Evolutionary conservation across 305 asterid species (phyloP), one percentile per base, ranked within the genome.

Genomic region (Fraxinus sp.): DNA sequence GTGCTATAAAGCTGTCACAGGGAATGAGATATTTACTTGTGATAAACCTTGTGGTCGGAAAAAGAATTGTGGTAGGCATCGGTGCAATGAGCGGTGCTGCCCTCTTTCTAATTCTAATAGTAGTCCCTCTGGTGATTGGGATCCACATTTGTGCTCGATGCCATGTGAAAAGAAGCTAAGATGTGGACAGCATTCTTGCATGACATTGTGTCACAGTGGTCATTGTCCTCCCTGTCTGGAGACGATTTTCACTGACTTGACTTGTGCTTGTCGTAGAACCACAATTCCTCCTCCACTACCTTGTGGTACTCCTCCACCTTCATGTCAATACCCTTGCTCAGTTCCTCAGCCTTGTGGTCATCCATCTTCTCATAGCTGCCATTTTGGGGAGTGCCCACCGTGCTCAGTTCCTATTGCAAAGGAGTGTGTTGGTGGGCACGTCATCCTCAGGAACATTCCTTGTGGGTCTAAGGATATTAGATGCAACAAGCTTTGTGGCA

Each of bases 161-260:
- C 97, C 97, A 4, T 95, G 99, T 76, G 98, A 91, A 87, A 95
- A 95, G 90, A 95, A 92, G 91, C 91, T 95, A 73, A 89, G 99
- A 82, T 95, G 99, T 74, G 98, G 99, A 66, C 98, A 95, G 83
- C 99, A 95, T 86, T 91, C 98, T 73, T 95, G 99, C 83, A 85
- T 73, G 20, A 91, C 94, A 22, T 89, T 93, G 24, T 95, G 99
- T 86, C 99, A 95, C 88, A 93, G 97, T 72, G 99, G 99, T 70
- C 98, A 95, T 83, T 95, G 99, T 78, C 99, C 99, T 84, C 97
- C 99, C 46, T 95, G 99, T 83, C 87, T 94, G 68, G 95, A 93
- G 86, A 94, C 98, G 13, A 93, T 92, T 82, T 95, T 95, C 80
- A 89, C 93, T 0, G 98, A 95, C 87, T 86, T 95, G 91, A 81